Conservation (phyloP, 73 alveolate genomes). For the Effrenium voratum region DNA sequence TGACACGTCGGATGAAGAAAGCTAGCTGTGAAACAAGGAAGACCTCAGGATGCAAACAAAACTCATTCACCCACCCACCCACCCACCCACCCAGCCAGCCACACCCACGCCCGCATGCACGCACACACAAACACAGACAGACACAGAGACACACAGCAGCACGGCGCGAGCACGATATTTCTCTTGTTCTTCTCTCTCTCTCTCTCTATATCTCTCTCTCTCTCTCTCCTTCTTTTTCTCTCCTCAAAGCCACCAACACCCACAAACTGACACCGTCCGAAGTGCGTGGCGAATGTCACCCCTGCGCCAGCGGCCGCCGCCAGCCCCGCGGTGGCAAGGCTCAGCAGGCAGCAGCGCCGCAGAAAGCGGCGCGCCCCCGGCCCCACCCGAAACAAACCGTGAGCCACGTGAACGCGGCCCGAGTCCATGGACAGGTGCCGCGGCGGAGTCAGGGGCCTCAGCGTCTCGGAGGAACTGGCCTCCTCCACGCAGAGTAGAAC, state of each 20-base stretch:
- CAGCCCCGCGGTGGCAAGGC: conserved; percentile 8
- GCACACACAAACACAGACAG: no score
- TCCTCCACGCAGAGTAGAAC: not conserved
- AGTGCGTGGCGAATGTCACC: not conserved
- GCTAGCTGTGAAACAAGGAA: no score
- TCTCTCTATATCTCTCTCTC: no score
- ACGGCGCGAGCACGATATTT: no score
- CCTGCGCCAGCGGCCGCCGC: conserved; percentile 4
- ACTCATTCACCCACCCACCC: no score
- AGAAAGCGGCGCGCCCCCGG: conserved; percentile 47
- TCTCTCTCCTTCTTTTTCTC: no score
- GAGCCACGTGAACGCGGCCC: not conserved
- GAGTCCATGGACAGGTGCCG: not conserved
- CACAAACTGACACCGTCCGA: not conserved
- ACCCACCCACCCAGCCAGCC: no score
- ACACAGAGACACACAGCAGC: no score
- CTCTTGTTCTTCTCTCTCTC: no score
- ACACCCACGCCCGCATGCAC: no score
- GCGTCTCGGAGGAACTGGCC: not conserved
- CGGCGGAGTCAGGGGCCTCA: not conserved
- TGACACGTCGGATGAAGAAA: no score
- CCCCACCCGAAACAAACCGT: conserved; percentile 65
- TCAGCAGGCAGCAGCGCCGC: conserved; percentile 49
- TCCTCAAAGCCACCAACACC: not conserved
- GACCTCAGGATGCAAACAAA: no score